Base-by-base conservation (phyloP, 768 basidiomycete species). In the Boletus bicolor region DNA sequence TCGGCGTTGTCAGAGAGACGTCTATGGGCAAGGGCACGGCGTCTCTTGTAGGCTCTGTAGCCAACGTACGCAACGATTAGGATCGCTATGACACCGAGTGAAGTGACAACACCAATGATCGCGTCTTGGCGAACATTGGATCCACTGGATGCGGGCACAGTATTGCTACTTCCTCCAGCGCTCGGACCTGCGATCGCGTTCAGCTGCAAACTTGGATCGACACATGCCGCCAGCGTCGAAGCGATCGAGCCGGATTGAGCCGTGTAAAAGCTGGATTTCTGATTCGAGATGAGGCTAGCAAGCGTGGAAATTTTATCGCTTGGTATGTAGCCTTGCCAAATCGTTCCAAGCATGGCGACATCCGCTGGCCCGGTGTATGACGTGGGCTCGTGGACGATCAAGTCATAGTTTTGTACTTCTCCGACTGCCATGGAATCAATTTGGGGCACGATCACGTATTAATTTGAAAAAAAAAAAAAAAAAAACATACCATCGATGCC, bases 81-180 rank as follows among this genome's bases (percentile, higher is more conserved):
- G 42, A 93, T 67, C 0, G 91, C 85, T 52, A 94, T 80, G 5
- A 81, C 89, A 12, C 93, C 93, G 19, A 96, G 80, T 3, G 88
- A 84, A 39, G 82, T 84, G 59, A 93, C 89, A 4, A 96, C 92
- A 21, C 94, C 94, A 58, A 97, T 94, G 67, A 96, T 93, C 26
- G 91, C 91, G 61, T 95, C 84, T 65, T 89, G 82, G 12, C 91
- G 79, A 15, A 78, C 75, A 21, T 59, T 58, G 15, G 75, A 69
- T 26, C 67, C 70, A 30, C 63, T 72, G 15, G 64, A 64, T 2
- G 53, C 62, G 1, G 68, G 62, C 5, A 62, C 62, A 19, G 59
- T 64, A 10, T 49, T 51, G 37, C 59, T 62, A 14, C 55, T 54
- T 28, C 58, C 60, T 37, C 66, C 70, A 12, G 65, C 52, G 6